Base-by-base conservation (phyloP, 306 rosid genomes). In the Cucurbita moschata region DNA sequence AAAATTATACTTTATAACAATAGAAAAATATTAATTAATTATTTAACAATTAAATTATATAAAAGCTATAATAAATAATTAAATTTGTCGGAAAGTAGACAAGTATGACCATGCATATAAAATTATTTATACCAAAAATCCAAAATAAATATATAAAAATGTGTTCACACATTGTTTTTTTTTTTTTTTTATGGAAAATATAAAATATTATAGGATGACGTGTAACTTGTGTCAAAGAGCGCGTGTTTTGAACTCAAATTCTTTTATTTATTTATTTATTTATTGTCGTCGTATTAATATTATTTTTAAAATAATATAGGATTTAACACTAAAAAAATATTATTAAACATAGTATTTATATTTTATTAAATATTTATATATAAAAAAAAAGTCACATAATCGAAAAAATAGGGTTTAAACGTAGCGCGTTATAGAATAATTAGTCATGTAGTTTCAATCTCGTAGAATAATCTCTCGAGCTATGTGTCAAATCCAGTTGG, bases 41-140 rank as follows among this genome's bases (percentile, higher is more conserved):
- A 21, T 21, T 21, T 0, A 63, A 63, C 10, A 63, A 63, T 4
- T 2, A 40, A 63, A 40, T 4, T 1, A 46, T 39, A 63, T 64
- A 40, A 64, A 64, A 44, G 55, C 6, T 0, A 13, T n/a, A 67
- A 5, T 6, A 43, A 6, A 67, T 64, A 64, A 61, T 61, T 61
- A 37, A 61, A 61, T 16, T 40, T 64, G 71, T 64, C 71, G 51
- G 71, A 64, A 44, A 67, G 72, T 46, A 46, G 72, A 44, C 3
- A 66, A 66, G 11, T 66, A 5, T 44, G 72, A 43, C 72, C 72
- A 67, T 67, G 72, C 72, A 67, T 67, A 67, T 67, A 46, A 43
- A 44, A 42, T 15, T 42, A 18, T 42, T 46, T 67, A 21, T 46
- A 19, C 52, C 8, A 43, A 66, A 44, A 66, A 18, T 38, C 10